A percentile compares a stretch with the other conserved stretches of the same genome.
phyloP scores from a whole-genome alignment of 441 rosid genomes.

The Rhodomyrtus psidioides region DNA sequence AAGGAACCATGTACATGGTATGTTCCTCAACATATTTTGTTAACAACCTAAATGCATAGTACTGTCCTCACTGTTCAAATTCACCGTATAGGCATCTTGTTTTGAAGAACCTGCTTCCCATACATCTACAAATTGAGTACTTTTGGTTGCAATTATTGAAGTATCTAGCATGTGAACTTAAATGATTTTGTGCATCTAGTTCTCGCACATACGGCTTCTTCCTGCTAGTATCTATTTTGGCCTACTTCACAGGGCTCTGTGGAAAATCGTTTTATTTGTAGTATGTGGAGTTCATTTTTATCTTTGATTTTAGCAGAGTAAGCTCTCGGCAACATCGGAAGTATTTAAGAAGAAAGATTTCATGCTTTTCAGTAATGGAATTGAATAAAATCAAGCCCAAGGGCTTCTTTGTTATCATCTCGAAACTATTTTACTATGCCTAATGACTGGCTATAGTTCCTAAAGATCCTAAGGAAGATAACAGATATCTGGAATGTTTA shows the following conservation, averaged over 20 bases:
- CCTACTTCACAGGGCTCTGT: not conserved
- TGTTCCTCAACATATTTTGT: not conserved
- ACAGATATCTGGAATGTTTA: not conserved
- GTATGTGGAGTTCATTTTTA: not conserved
- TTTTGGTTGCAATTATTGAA: not conserved
- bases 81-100: not conserved
- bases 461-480: not conserved
- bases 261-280: not conserved
- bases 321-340: not conserved
- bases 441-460: not conserved
- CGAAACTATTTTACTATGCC: not conserved
- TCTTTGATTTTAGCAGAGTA: not conserved
- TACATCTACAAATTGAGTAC: not conserved
- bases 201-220: not conserved
- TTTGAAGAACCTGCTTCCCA: not conserved
- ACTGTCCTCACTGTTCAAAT: not conserved
- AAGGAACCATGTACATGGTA: not conserved
- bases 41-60: not conserved
- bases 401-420: not conserved
- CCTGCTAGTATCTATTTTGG: not conserved
- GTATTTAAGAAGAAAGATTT: not conserved
- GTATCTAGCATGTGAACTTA: not conserved
- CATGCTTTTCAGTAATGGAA: not conserved
- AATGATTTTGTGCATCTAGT: not conserved
- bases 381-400: not conserved